Base-by-base conservation (phyloP, 345 rosid genomes). In the Bruguiera parviflora region DNA sequence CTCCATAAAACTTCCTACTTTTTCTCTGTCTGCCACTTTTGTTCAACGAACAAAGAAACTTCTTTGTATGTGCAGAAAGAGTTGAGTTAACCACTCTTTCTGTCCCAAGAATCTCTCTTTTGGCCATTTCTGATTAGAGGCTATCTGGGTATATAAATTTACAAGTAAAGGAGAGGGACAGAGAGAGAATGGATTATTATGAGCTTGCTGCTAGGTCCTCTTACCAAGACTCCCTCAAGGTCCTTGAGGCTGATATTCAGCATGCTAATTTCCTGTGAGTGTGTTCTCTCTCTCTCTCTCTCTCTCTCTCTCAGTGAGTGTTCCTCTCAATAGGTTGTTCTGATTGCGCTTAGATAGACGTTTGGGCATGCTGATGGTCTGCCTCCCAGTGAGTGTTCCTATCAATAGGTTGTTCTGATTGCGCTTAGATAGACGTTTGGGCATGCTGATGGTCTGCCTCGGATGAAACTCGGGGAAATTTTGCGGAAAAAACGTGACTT, bases 211-310 rank as follows among this genome's bases (percentile, higher is more conserved):
- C 66, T 0, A 78, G 69, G 67, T 74, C 73, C 32, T 80, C 86
- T 67, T 84, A 69, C 67, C 81, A 80, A 33, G 86, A 84, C 29
- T 80, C 83, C 19, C 64, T 84, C 35, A 74, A 74, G 80, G 46
- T 78, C 49, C 76, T 84, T 6, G 83, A 82, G 78, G 81, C 81
- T 65, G 84, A 82, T 78, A 76, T 84, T 32, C 86, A 82, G 18
- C 80, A 80, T 62, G 88, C 88, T 58, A 84, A 84, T 72, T 47
- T 69, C 33, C 61, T 84, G 88, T 56, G 24, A 56, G 59, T 27
- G 16, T 9, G 46, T 55, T 25, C 5, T 22, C 58, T 22, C 58
- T 22, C 27, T 9, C 27, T 55, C 27, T 22, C 9, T 10, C 27
- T n/a, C 25, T 55, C 58, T 55, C 58, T n/a, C 27, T 22, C 27